Evolutionary conservation across 2,329 filamentous ascomycete species (phyloP), one percentile per base, ranked within the genome.

Genomic region (Colletotrichum sp.): DNA sequence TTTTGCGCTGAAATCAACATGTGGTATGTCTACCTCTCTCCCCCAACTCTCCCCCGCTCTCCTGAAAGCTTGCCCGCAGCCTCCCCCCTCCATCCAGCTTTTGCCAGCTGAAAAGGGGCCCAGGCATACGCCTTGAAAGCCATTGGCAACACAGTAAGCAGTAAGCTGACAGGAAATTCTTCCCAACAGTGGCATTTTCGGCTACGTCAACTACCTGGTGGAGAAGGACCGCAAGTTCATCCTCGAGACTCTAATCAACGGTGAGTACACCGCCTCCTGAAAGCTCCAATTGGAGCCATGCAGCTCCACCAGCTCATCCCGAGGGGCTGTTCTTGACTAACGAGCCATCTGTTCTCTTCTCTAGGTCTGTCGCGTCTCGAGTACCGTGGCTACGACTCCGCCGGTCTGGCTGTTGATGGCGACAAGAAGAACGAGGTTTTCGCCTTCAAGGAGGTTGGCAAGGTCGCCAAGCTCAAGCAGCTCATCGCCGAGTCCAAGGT

Each of bases 401-500:
- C 97, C 78, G 97, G 97, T 89, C 91, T 99, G 79, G 96, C 96
- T 80, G 89, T 99, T 82, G 97, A 99, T 85, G 97, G 97, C 78
- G 95, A 99, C 91, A 99, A 98, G 93, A 98, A 97, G 91, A 98
- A 98, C 83, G 95, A 99, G 89, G 96, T 99, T 80, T 92, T 95
- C 80, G 96, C 97, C 78, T 99, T 96, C 92, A 99, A 99, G 91
- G 97, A 99, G 90, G 97, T 99, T 78, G 97, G 97, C 90, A 99
- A 99, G 93, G 97, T 99, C 78, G 95, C 94, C 86, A 98, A 98
- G 89, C 91, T 99, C 85, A 98, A 95, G 92, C 90, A 96, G 88
- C 94, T 99, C 86, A 96, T 99, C 82, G 95, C 94, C 72, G 92
- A 95, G 85, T 90, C 92, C 84, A 92, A 95, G 83, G 91, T 96